Conservation (phyloP, 495 filamentous ascomycete genomes). For the Penicillium steckii region DNA sequence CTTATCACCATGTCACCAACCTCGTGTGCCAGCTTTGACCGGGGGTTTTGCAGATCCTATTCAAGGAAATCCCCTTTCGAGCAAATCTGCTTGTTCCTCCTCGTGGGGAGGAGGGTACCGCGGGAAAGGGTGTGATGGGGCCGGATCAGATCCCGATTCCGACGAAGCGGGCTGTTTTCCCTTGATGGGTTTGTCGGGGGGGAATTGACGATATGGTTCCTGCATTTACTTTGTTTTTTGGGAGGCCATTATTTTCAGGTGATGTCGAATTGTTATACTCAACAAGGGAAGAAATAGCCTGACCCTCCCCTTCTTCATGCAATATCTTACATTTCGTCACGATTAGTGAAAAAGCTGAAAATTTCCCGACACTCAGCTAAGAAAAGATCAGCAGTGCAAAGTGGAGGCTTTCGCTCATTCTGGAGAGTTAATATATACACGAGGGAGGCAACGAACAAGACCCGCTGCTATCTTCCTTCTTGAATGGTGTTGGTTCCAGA, state of each 20-base stretch:
- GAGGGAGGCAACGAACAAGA: background rate
- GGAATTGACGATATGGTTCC: background rate
- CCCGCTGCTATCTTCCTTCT: slow-evolving; percentile 2
- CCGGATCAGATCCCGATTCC: background rate
- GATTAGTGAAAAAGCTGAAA: background rate
- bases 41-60: background rate
- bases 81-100: background rate
- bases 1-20: slow-evolving; percentile 1
- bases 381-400: slow-evolving; percentile 4
- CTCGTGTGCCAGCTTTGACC: background rate
- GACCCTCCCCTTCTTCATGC: background rate
- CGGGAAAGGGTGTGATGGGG: background rate
- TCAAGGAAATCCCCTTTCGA: slow-evolving; percentile 4
- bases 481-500: background rate
- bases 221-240: background rate
- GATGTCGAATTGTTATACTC: background rate
- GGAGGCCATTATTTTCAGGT: background rate
- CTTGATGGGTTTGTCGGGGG: background rate
- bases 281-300: background rate
- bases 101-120: background rate
- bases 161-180: background rate
- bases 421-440: background rate
- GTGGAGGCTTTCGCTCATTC: slow-evolving; percentile 4
- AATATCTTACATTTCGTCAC: background rate
- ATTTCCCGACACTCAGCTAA: background rate